Evolutionary conservation across 164 flowering plant genomes (phyloP).

Genomic region (Vitis amurensis): DNA sequence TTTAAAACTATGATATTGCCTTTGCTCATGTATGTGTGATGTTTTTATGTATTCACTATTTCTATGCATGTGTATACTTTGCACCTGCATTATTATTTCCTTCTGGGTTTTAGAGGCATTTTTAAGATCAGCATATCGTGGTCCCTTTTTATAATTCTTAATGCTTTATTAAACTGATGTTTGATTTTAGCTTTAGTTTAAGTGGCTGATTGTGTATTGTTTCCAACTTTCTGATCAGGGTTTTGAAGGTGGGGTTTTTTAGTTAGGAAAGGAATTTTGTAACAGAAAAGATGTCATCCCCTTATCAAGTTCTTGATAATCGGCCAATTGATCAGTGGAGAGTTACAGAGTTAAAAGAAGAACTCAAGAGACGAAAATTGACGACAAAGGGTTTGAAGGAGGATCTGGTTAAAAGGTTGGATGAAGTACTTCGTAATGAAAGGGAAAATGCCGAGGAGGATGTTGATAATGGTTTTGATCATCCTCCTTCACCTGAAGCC

Average conservation of each 20-base stretch:
- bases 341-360: slow-evolving; percentile 89
- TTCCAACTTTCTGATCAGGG: slow-evolving; percentile 15
- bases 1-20: no score
- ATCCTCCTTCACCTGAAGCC: slow-evolving; percentile 16
- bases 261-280: slow-evolving; percentile 1
- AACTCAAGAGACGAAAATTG: slow-evolving; percentile 77
- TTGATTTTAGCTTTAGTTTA: background rate
- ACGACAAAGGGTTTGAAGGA: slow-evolving; percentile 76
- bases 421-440: slow-evolving; percentile 65
- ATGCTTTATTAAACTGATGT: background rate
- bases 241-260: slow-evolving; percentile 23
- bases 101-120: no score
- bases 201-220: background rate
- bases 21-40: no score
- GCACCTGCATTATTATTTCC: no score
- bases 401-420: slow-evolving; percentile 70
- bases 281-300: slow-evolving; percentile 46
- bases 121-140: no score
- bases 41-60: no score
- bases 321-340: slow-evolving; percentile 86
- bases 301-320: slow-evolving; percentile 61
- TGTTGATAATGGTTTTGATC: slow-evolving; percentile 27
- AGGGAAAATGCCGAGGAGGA: slow-evolving; percentile 31
- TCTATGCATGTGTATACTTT: no score
- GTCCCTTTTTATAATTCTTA: no score